Evolutionary conservation across 768 basidiomycete species (phyloP).

Genomic region (Tulasnella sp.): DNA sequence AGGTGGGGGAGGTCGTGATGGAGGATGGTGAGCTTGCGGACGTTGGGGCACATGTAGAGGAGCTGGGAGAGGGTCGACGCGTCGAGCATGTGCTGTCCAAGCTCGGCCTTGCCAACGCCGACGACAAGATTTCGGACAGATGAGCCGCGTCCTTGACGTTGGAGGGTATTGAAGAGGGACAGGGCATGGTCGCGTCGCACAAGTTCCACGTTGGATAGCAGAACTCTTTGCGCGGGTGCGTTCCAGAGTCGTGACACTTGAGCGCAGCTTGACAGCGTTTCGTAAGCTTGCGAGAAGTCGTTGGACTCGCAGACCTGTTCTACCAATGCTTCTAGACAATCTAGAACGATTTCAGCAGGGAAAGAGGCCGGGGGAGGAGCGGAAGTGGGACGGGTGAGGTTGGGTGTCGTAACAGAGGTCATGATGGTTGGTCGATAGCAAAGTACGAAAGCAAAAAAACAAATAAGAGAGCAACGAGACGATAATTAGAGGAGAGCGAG

Average conservation of each 20-base stretch:
- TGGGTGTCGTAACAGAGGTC: too few species aligned
- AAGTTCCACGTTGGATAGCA: neutral
- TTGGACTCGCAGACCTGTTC: neutral
- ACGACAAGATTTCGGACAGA: constrained; percentile 2
- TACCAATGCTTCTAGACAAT: neutral
- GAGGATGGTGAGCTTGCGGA: neutral
- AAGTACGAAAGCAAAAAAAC: too few species aligned
- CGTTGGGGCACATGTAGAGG: neutral
- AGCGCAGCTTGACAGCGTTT: neutral
- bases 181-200: neutral
- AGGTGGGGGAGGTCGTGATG: neutral
- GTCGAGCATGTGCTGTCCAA: neutral
- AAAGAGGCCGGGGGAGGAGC: neutral
- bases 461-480: too few species aligned
- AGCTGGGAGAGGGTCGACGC: neutral
- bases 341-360: neutral
- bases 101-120: neutral
- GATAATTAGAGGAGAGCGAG: too few species aligned
- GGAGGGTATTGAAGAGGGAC: neutral
- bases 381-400: too few species aligned
- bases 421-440: too few species aligned
- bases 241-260: neutral
- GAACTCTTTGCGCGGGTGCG: neutral
- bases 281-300: constrained; percentile 1
- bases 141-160: neutral